These are phyloP conservation scores for Geotrichum citri-aurantii DNA, from an alignment of 1,139 yeast genomes.

Conservation along the genomic window DNA sequence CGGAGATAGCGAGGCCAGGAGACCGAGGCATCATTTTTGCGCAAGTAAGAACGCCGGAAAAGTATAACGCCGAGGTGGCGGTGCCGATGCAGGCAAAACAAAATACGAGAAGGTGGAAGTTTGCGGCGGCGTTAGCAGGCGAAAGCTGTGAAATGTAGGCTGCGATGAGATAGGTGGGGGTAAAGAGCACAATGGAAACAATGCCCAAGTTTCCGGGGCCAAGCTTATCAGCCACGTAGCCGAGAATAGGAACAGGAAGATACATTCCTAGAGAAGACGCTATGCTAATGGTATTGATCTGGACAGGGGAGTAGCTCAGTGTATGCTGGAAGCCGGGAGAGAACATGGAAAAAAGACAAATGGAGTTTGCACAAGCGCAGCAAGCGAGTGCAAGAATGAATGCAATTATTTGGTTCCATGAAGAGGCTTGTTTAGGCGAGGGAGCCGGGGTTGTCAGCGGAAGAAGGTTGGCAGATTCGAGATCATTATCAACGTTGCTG, in stretches of 20 bases:
- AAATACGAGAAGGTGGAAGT: constrained; percentile 18
- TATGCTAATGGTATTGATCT: constrained; percentile 73
- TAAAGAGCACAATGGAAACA: constrained; percentile 55
- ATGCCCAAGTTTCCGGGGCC: constrained; percentile 74
- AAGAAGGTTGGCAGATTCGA: neutral
- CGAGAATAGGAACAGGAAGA: constrained; percentile 73
- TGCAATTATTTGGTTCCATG: constrained; percentile 7
- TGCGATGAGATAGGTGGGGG: constrained; percentile 64
- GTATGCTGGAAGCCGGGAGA: constrained; percentile 61
- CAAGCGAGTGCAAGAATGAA: constrained; percentile 21
- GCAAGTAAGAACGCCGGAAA: constrained; percentile 72
- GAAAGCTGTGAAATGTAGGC: constrained; percentile 28
- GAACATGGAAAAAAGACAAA: constrained; percentile 72
- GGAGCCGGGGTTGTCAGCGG: neutral
- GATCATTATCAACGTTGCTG: neutral
- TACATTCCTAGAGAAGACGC: constrained; percentile 77
- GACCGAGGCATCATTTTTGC: constrained; percentile 72
- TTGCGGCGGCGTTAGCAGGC: constrained; percentile 5
- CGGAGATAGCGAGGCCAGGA: constrained; percentile 75
- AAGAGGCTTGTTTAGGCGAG: neutral
- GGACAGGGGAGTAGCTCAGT: constrained; percentile 57
- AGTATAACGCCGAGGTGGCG: constrained; percentile 76
- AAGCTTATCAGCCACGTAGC: constrained; percentile 75
- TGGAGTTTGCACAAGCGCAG: constrained; percentile 77
- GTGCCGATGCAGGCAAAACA: constrained; percentile 60